Conservation (phyloP, 768 basidiomycete species). For the Gloeopeniophorella convolvens region DNA sequence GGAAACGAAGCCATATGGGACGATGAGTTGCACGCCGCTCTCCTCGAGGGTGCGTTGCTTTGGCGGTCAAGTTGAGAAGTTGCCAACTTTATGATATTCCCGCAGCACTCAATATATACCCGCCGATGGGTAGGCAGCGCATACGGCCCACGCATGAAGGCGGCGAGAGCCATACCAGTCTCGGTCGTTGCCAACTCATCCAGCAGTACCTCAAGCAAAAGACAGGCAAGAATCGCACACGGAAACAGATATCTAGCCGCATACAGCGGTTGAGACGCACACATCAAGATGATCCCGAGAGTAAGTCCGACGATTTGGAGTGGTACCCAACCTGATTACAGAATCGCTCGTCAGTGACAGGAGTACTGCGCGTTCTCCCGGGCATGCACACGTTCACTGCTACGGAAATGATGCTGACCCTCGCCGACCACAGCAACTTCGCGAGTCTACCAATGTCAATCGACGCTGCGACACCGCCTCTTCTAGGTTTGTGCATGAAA, state of each 20-base stretch:
- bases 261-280: conserved; percentile 33
- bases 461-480: conserved; percentile 8
- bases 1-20: conserved; percentile 21
- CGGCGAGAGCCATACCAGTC: conserved; percentile 2
- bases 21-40: conserved; percentile 18
- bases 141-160: conserved; percentile 11
- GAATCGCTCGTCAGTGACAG: conserved; percentile 11
- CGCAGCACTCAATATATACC: conserved; percentile 18
- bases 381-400: not conserved
- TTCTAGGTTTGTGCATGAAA: conserved; percentile 10
- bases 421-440: not conserved
- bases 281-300: conserved; percentile 28
- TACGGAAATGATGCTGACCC: conserved; percentile 6
- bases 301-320: conserved; percentile 28
- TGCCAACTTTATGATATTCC: not conserved
- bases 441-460: not conserved
- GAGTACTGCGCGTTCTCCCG: conserved; percentile 8
- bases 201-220: conserved; percentile 34
- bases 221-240: conserved; percentile 33
- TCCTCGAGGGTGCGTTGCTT: conserved; percentile 18
- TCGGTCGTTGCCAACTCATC: conserved; percentile 36
- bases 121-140: conserved; percentile 21
- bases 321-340: too few species aligned
- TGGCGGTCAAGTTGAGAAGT: conserved; percentile 3
- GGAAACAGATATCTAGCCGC: conserved; percentile 37